These are phyloP conservation scores for Triticum turgidum DNA, from an alignment of 176 grass and related monocot genomes.

Conservation along the genomic window DNA sequence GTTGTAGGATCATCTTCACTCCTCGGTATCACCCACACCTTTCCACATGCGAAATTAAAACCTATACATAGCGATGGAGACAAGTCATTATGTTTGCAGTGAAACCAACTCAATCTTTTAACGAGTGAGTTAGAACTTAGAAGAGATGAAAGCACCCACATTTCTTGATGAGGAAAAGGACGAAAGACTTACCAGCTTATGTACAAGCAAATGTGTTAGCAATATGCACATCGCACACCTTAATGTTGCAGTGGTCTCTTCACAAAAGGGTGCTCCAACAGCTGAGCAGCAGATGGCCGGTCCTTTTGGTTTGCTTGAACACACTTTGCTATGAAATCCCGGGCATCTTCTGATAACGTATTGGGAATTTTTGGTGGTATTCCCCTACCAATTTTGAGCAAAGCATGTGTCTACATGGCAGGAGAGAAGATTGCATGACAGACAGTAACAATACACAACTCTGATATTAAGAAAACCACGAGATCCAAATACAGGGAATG, in stretches of 20 bases:
- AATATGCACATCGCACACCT: no score
- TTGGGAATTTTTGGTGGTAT: conserved; percentile 63
- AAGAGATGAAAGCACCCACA: no score
- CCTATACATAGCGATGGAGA: not conserved
- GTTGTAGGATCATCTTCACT: not conserved
- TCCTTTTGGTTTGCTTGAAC: no score
- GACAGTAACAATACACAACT: not conserved
- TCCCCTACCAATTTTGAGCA: conserved; percentile 79
- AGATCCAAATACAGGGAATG: not conserved
- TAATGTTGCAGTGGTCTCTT: no score
- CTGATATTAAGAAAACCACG: not conserved
- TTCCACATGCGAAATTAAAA: not conserved
- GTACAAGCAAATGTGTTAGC: no score
- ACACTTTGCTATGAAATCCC: no score
- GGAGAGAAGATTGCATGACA: conserved; percentile 16
- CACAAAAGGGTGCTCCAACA: no score
- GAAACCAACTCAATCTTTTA: not conserved
- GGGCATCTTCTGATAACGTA: conserved; percentile 33
- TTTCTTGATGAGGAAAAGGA: no score
- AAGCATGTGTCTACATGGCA: conserved; percentile 59
- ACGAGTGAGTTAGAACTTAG: not conserved
- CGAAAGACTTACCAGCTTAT: no score
- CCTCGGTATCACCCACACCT: conserved; percentile 10
- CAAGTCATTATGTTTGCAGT: not conserved
- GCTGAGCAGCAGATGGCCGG: no score